Conservation (phyloP, 768 basidiomycete genomes). For the Kondoa subrosea region DNA sequence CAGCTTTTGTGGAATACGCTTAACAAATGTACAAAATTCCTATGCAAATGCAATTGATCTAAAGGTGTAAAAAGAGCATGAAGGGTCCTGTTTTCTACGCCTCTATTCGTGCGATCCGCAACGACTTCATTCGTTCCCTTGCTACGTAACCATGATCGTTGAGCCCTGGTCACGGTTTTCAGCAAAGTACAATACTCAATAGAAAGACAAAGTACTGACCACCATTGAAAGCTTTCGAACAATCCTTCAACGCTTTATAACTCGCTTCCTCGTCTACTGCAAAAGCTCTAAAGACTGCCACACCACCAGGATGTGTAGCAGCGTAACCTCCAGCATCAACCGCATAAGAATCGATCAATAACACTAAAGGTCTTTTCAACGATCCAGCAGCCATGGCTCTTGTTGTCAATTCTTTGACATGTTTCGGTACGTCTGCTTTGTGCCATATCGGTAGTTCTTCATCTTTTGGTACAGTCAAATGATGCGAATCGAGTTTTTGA, state of each 20-base stretch:
- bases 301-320: slow-evolving; percentile 4
- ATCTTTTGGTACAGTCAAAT: not conserved
- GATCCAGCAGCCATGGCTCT: not conserved
- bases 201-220: not conserved
- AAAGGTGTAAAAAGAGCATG: no score
- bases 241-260: not conserved
- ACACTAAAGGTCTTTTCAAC: not conserved
- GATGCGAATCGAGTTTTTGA: not conserved
- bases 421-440: not conserved
- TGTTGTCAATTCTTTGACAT: not conserved
- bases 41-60: no score
- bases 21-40: no score
- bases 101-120: not conserved
- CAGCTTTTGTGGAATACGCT: not conserved
- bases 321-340: slow-evolving; percentile 8
- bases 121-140: not conserved
- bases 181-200: not conserved
- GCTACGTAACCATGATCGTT: not conserved
- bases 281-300: slow-evolving; percentile 7
- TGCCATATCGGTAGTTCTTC: not conserved
- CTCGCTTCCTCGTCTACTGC: not conserved
- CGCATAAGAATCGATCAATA: slow-evolving; percentile 7
- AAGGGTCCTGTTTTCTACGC: no score
- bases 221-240: not conserved
- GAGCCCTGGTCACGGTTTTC: not conserved